Conservation (phyloP, 164 flowering plant genomes). For the Saururus chinensis region DNA sequence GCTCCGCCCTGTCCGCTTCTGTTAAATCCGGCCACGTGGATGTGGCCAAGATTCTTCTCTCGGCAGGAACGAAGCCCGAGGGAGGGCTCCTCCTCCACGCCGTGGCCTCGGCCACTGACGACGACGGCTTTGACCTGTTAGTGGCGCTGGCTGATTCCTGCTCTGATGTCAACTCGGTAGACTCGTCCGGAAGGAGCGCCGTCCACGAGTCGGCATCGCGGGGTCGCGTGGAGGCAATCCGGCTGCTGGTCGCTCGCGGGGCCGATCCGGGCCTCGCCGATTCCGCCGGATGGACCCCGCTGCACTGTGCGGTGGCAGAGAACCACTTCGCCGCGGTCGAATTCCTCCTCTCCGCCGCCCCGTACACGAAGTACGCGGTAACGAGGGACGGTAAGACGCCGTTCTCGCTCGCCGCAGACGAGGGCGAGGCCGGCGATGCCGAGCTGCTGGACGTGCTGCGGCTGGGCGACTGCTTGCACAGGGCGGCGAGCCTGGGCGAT, state of each 20-base stretch:
- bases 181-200: constrained; percentile 38
- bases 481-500: constrained; percentile 45
- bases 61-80: constrained; percentile 22
- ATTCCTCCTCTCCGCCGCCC: constrained; percentile 22
- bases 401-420: constrained; percentile 38
- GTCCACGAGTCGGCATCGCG: constrained; percentile 43
- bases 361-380: constrained; percentile 29
- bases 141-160: constrained; percentile 16
- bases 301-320: constrained; percentile 48
- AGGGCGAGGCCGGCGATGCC: constrained; percentile 32
- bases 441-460: constrained; percentile 31
- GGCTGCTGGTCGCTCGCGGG: constrained; percentile 29
- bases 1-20: constrained; percentile 31
- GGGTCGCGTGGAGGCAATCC: constrained; percentile 37
- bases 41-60: constrained; percentile 7
- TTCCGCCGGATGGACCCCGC: constrained; percentile 41
- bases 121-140: constrained; percentile 36
- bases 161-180: constrained; percentile 22
- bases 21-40: constrained; percentile 23
- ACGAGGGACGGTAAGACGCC: constrained; percentile 52
- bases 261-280: constrained; percentile 30
- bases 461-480: constrained; percentile 40
- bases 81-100: constrained; percentile 38
- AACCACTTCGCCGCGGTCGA: constrained; percentile 41
- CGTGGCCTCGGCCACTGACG: constrained; percentile 33